Conservation (phyloP, 2,329 filamentous ascomycete genomes). For the Teratosphaeria gauchensis region DNA sequence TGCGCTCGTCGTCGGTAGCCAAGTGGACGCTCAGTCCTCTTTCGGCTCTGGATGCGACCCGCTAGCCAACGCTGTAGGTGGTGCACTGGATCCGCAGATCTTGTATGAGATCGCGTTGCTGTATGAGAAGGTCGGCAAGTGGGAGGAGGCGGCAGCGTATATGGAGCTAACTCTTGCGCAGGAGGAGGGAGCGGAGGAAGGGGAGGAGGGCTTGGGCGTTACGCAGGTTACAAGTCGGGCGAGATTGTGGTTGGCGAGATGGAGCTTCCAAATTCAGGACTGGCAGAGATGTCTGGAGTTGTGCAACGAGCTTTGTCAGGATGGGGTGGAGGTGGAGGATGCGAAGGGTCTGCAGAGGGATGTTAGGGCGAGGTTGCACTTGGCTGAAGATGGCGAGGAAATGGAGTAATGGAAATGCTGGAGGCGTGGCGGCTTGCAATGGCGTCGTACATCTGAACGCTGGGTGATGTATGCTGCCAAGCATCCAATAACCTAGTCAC, state of each 20-base stretch:
- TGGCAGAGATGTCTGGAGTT: constrained; percentile 67
- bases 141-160: constrained; percentile 75
- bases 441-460: too few species aligned
- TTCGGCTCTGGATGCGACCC: constrained; percentile 36
- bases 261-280: constrained; percentile 66
- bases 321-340: constrained; percentile 93
- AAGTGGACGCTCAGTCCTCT: constrained; percentile 55
- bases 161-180: constrained; percentile 95
- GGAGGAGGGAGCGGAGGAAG: constrained; percentile 58
- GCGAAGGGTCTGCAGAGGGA: constrained; percentile 88
- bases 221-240: constrained; percentile 88
- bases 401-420: neutral
- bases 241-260: constrained; percentile 82
- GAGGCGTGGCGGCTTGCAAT: neutral
- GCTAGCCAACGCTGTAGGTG: constrained; percentile 37
- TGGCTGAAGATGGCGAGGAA: constrained; percentile 8
- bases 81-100: constrained; percentile 77
- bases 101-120: constrained; percentile 81
- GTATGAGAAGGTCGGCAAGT: constrained; percentile 71
- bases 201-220: constrained; percentile 59
- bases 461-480: too few species aligned
- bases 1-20: constrained; percentile 77
- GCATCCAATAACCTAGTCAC: neutral
- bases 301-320: constrained; percentile 85
- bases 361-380: constrained; percentile 61